These are phyloP conservation scores for Phaeotremella fagi DNA, from an alignment of 768 basidiomycete species.

Conservation along the genomic window DNA sequence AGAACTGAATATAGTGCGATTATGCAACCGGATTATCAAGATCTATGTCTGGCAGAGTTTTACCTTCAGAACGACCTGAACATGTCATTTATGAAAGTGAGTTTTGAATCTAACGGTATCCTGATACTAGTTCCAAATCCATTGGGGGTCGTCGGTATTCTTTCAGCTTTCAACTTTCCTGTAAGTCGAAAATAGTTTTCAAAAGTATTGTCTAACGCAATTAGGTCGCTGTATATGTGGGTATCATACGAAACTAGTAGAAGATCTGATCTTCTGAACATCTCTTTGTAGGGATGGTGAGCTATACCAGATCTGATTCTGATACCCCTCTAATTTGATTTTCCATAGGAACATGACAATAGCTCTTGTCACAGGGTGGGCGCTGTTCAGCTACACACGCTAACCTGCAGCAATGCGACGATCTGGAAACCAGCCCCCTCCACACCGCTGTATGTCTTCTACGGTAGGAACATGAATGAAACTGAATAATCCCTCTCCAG, in stretches of 20 bases:
- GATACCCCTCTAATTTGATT: too few species aligned
- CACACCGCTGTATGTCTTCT: conserved; percentile 64
- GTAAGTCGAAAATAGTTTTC: conserved; percentile 20
- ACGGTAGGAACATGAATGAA: neutral
- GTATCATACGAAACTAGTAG: neutral
- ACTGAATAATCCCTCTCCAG: conserved; percentile 3
- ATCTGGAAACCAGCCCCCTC: conserved; percentile 89
- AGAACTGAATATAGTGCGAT: conserved; percentile 62
- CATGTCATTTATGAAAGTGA: conserved; percentile 85
- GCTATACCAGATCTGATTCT: too few species aligned
- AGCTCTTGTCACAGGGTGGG: conserved; percentile 54
- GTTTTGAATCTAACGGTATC: neutral
- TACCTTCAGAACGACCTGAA: conserved; percentile 82
- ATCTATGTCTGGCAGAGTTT: conserved; percentile 86
- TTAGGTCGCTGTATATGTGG: conserved; percentile 36
- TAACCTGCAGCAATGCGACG: conserved; percentile 81
- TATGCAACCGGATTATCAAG: conserved; percentile 88
- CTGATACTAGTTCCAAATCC: conserved; percentile 65
- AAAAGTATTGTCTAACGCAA: neutral
- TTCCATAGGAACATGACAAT: conserved; percentile 86
- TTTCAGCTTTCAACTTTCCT: conserved; percentile 96
- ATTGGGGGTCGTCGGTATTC: conserved; percentile 64
- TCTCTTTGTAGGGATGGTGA: neutral
- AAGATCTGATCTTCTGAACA: conserved; percentile 13
- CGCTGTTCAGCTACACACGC: neutral